A percentile compares a stretch with the other conserved stretches of the same genome.
Conservation (phyloP, 2,329 filamentous ascomycete genomes). For the Penicillium fuscoglaucum region DNA sequence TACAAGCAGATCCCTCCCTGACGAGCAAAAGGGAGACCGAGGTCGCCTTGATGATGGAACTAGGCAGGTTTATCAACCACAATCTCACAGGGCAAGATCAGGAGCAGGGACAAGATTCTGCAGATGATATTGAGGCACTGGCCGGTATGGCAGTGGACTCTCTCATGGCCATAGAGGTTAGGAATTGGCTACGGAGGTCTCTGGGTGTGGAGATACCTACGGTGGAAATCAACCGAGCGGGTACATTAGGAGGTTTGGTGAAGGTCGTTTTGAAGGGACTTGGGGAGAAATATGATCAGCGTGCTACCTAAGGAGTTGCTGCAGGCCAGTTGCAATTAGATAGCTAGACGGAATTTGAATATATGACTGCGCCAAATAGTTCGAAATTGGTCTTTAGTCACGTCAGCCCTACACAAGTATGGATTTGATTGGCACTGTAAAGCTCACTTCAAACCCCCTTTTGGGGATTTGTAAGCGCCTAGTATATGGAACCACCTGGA, state of each 20-base stretch:
- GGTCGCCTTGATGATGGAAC: constrained; percentile 1
- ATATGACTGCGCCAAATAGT: neutral
- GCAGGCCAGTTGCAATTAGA: neutral
- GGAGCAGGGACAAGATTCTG: neutral
- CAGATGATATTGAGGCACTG: constrained; percentile 22
- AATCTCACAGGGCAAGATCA: constrained; percentile 7
- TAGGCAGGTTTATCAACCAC: constrained; percentile 4
- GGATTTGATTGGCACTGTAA: neutral
- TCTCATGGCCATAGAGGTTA: constrained; percentile 33
- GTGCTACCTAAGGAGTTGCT: neutral
- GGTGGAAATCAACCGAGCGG: constrained; percentile 55
- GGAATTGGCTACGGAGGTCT: constrained; percentile 29
- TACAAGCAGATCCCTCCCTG: constrained; percentile 1
- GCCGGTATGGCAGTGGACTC: constrained; percentile 28
- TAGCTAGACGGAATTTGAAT: neutral
- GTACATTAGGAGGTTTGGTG: constrained; percentile 16
- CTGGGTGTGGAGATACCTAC: constrained; percentile 39
- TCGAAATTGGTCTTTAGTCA: neutral
- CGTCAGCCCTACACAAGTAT: neutral
- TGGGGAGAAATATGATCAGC: constrained; percentile 14
- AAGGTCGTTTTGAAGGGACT: constrained; percentile 18
- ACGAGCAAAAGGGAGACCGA: neutral
- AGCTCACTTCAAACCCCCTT: no score
- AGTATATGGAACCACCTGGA: no score
- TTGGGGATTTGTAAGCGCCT: no score